Conservation (phyloP, 2,329 filamentous ascomycete species). For the Ilyonectria destructans region DNA sequence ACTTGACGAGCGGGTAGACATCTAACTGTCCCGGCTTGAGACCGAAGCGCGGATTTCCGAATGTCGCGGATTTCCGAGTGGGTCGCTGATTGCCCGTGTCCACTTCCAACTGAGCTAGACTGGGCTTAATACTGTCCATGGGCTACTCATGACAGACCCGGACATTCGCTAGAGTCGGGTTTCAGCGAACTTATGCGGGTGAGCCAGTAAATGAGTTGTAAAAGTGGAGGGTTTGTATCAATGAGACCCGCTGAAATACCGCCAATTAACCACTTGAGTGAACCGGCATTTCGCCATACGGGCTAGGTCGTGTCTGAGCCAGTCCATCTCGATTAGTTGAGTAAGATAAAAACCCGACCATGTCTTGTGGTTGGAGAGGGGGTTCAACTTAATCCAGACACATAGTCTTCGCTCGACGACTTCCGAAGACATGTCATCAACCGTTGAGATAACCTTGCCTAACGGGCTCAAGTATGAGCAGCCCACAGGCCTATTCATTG, state of each 20-base stretch:
- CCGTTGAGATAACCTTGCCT: conserved; percentile 38
- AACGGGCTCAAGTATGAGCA: conserved; percentile 58
- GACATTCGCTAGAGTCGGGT: background rate
- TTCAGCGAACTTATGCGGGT: background rate
- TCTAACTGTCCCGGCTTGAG: background rate
- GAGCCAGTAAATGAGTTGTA: background rate
- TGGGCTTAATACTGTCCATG: background rate
- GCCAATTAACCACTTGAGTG: background rate
- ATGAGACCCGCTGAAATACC: no score
- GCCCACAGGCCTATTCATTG: conserved; percentile 50
- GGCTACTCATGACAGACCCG: no score
- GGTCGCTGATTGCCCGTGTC: background rate
- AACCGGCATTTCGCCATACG: background rate
- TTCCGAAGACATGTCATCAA: background rate
- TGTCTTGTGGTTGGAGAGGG: background rate
- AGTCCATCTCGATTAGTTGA: background rate
- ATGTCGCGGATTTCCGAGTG: conserved; percentile 4
- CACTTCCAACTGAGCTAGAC: background rate
- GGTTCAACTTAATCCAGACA: background rate
- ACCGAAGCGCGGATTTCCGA: background rate
- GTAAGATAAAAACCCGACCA: background rate
- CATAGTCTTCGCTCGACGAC: background rate
- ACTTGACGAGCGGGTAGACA: no score
- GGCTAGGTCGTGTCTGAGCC: no score
- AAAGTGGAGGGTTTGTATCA: no score